Percentiles rank a stretch among this genome's conserved stretches.
Conservation (phyloP, 2,329 filamentous ascomycete species). For the Blastomyces emzantsi region DNA sequence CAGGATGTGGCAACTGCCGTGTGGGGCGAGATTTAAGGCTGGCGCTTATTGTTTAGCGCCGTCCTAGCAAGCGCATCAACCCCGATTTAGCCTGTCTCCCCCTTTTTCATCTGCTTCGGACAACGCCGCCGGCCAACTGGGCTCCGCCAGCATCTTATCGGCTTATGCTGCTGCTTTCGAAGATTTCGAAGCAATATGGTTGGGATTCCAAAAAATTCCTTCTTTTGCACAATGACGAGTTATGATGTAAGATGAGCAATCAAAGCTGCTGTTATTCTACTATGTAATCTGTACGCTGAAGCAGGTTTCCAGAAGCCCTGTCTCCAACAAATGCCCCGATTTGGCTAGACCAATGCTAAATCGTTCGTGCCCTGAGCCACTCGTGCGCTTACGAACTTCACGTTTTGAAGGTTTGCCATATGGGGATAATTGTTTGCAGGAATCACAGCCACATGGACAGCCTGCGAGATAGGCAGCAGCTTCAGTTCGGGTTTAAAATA, state of each 20-base stretch:
- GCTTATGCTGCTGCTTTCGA: neutral
- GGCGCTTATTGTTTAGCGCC: neutral
- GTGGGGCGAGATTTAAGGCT: neutral
- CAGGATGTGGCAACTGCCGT: neutral
- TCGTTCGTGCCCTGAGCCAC: neutral
- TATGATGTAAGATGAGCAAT: neutral
- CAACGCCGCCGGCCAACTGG: neutral
- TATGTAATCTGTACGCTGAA: neutral
- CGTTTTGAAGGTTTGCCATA: neutral
- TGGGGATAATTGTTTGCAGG: neutral
- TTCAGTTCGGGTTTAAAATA: neutral
- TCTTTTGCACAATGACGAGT: neutral
- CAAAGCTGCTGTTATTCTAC: neutral
- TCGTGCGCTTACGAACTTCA: no score
- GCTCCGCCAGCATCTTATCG: neutral
- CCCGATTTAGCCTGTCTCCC: neutral
- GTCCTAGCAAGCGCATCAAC: neutral
- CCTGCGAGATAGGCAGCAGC: neutral
- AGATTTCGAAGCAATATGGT: neutral
- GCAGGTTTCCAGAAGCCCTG: no score
- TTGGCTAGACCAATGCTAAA: neutral
- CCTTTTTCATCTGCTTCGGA: neutral
- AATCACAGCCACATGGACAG: neutral
- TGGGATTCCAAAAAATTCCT: neutral
- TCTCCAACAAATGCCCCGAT: conserved; percentile 2